A percentile compares a stretch with the other conserved stretches of the same genome.
Conservation (phyloP, 1,284 basidiomycete species). For the Melampsora americana region DNA sequence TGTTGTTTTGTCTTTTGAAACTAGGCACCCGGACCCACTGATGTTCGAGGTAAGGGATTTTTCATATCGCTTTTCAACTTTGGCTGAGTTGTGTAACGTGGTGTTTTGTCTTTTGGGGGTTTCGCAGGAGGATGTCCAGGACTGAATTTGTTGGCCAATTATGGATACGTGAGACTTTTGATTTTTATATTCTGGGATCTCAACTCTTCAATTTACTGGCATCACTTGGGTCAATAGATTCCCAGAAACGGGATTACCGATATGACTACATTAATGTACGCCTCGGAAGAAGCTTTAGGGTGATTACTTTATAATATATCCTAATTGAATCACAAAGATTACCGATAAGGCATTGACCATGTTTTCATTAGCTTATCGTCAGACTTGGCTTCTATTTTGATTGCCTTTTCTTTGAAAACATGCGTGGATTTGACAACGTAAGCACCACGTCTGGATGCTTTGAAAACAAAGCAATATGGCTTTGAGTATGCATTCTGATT, state of each 20-base stretch:
- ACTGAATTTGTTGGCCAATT: constrained; percentile 29
- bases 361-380: too few relatives aligned
- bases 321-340: too few relatives aligned
- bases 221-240: not conserved
- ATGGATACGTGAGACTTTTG: constrained; percentile 9
- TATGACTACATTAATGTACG: not conserved
- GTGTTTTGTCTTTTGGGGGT: not conserved
- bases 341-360: too few relatives aligned
- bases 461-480: not conserved
- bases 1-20: too few relatives aligned
- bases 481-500: not conserved
- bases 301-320: not conserved
- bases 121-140: constrained; percentile 34
- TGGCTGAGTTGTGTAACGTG: not conserved
- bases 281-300: not conserved
- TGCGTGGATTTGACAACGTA: too few relatives aligned
- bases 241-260: not conserved
- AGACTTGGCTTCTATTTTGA: too few relatives aligned
- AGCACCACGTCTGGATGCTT: too few relatives aligned
- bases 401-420: too few relatives aligned
- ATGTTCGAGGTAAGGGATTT: not conserved
- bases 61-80: not conserved
- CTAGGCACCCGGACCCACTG: not conserved
- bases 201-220: too few relatives aligned
- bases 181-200: too few relatives aligned